Percentiles rank a stretch among this genome's conserved stretches.
These are phyloP conservation scores for Pisolithus marmoratus DNA, from an alignment of 768 basidiomycete species.

Conservation along the genomic window DNA sequence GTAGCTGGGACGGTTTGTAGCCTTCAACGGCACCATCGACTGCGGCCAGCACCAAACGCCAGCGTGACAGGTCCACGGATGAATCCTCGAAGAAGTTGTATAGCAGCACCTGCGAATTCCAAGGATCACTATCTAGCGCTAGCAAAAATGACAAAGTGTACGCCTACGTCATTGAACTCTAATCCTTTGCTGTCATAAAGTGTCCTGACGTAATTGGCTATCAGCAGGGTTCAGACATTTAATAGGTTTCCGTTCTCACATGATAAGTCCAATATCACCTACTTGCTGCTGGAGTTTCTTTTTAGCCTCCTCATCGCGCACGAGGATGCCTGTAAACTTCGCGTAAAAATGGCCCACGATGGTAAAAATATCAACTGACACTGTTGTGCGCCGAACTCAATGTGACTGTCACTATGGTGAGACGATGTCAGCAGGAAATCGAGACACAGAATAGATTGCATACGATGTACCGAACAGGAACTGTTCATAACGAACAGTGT, in stretches of 20 bases:
- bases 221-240: background rate
- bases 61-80: slow-evolving; percentile 40
- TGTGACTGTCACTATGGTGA: slow-evolving; percentile 35
- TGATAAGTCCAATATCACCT: slow-evolving; percentile 52
- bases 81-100: slow-evolving; percentile 77
- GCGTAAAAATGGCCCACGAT: background rate
- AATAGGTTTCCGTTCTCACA: slow-evolving; percentile 34
- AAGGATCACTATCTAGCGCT: background rate
- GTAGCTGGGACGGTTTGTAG: slow-evolving; percentile 7
- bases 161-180: slow-evolving; percentile 17
- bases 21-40: slow-evolving; percentile 20
- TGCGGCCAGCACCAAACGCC: slow-evolving; percentile 53
- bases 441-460: slow-evolving; percentile 1
- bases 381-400: slow-evolving; percentile 62
- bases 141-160: background rate
- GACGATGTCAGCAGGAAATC: slow-evolving; percentile 8
- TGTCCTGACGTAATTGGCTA: slow-evolving; percentile 14
- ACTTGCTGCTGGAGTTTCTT: slow-evolving; percentile 44
- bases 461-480: slow-evolving; percentile 51
- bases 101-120: slow-evolving; percentile 49
- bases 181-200: slow-evolving; percentile 29
- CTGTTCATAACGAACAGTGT: slow-evolving; percentile 43
- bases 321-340: slow-evolving; percentile 51
- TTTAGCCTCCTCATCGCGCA: slow-evolving; percentile 52
- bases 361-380: slow-evolving; percentile 34